Percentiles rank a stretch among this genome's conserved stretches.
phyloP scores from a whole-genome alignment of 805 yeast genomes.

The Zygoascus biomembranicola region DNA sequence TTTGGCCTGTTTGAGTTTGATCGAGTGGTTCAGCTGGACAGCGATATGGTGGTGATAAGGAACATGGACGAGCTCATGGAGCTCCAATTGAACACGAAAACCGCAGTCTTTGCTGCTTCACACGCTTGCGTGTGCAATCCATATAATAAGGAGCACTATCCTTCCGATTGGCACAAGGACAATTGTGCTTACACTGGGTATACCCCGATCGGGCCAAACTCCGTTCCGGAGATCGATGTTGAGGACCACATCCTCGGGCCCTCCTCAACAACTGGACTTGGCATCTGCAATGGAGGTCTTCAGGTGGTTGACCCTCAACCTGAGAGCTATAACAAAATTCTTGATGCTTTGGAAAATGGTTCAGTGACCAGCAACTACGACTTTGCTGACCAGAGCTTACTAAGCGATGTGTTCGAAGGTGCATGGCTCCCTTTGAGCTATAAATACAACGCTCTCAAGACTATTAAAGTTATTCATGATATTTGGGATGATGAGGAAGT shows the following conservation, averaged over 20 bases:
- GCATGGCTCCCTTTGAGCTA: slow-evolving; percentile 46
- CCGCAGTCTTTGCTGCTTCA: slow-evolving; percentile 43
- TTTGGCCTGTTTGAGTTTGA: slow-evolving; percentile 43
- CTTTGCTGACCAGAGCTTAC: slow-evolving; percentile 51
- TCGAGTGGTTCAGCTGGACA: slow-evolving; percentile 48
- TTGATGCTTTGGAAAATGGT: slow-evolving; percentile 34
- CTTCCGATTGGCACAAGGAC: slow-evolving; percentile 41
- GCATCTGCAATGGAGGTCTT: slow-evolving; percentile 53
- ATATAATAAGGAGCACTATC: slow-evolving; percentile 42
- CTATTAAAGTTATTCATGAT: slow-evolving; percentile 40
- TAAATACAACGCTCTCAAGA: slow-evolving; percentile 49
- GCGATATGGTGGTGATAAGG: slow-evolving; percentile 49
- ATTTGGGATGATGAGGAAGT: slow-evolving; percentile 42
- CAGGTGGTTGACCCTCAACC: slow-evolving; percentile 40
- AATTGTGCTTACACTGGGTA: slow-evolving; percentile 42
- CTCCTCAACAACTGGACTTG: slow-evolving; percentile 33
- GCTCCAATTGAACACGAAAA: slow-evolving; percentile 30
- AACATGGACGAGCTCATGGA: slow-evolving; percentile 57
- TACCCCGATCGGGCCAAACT: slow-evolving; percentile 1
- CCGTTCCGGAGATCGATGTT: slow-evolving; percentile 15
- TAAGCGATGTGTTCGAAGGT: slow-evolving; percentile 44
- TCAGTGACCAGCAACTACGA: slow-evolving; percentile 35
- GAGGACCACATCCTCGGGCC: slow-evolving; percentile 34
- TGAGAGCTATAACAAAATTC: slow-evolving; percentile 33
- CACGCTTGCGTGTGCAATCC: slow-evolving; percentile 62